Evolutionary conservation across 2,329 filamentous ascomycete species (phyloP).

Genomic region (Diaporthe sp.): DNA sequence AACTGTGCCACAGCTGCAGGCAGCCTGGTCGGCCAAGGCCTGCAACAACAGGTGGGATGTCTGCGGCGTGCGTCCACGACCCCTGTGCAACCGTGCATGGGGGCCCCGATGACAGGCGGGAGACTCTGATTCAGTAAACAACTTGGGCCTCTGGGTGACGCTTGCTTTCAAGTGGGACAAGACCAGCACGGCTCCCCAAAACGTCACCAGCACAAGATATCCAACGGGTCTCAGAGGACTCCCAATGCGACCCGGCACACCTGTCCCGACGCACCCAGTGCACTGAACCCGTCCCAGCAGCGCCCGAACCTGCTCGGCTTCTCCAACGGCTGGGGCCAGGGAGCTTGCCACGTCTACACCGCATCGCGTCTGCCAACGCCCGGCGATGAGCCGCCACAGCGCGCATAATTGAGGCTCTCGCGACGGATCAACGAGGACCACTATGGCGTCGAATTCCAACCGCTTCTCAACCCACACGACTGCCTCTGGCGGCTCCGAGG

Average conservation of each 20-base stretch:
- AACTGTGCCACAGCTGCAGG: constrained; percentile 27
- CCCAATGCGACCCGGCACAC: constrained; percentile 7
- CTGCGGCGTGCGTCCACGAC: not conserved
- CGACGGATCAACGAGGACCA: constrained; percentile 30
- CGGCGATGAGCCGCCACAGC: constrained; percentile 34
- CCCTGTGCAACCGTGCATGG: constrained; percentile 23
- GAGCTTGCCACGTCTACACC: constrained; percentile 28
- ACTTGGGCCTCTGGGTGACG: constrained; percentile 28
- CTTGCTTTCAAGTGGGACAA: constrained; percentile 21
- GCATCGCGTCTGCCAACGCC: constrained; percentile 27
- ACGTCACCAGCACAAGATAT: constrained; percentile 20
- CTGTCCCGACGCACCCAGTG: constrained; percentile 19
- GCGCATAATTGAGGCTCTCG: constrained; percentile 26
- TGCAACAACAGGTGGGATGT: not conserved
- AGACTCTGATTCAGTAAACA: constrained; percentile 26
- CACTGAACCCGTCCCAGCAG: not conserved
- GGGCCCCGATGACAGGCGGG: constrained; percentile 13
- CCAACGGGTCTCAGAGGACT: not conserved
- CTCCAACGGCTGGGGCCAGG: constrained; percentile 11
- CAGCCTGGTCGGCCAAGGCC: not conserved
- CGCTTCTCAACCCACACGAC: constrained; percentile 69
- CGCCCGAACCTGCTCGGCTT: constrained; percentile 3
- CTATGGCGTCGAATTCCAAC: constrained; percentile 60
- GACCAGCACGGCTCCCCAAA: constrained; percentile 22
- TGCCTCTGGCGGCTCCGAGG: constrained; percentile 59